These are phyloP conservation scores for Fraxinus quadrangulata DNA, from an alignment of 257 asterid genomes.

Conservation along the genomic window DNA sequence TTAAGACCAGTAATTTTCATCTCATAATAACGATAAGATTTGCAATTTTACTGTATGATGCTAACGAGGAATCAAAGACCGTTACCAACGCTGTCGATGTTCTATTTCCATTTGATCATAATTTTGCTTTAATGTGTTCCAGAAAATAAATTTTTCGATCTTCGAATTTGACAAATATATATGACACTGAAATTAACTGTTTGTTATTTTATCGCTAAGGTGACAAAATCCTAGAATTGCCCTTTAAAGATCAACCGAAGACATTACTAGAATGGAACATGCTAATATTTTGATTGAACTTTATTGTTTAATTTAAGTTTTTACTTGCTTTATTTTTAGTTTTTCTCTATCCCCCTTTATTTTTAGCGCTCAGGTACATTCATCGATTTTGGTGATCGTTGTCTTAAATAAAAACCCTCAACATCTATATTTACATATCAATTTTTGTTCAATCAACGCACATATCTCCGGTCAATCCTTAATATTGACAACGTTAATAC, in stretches of 20 bases:
- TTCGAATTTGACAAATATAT: constrained; percentile 7
- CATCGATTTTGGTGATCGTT: not conserved
- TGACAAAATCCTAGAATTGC: constrained; percentile 5
- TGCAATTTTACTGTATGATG: too few species aligned
- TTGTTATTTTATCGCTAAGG: not conserved
- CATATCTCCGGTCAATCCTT: too few species aligned
- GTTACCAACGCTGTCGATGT: constrained; percentile 89
- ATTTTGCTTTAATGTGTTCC: constrained; percentile 12
- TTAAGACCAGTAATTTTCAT: not conserved
- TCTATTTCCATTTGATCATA: constrained; percentile 14
- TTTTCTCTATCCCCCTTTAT: not conserved
- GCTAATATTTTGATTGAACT: not conserved
- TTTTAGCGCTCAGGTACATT: not conserved
- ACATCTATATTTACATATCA: too few species aligned
- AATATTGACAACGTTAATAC: too few species aligned
- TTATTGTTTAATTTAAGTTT: not conserved
- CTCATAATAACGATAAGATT: constrained; percentile 1
- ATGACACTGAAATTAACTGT: constrained; percentile 2
- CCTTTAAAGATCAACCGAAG: not conserved
- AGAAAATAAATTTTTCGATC: constrained; percentile 12
- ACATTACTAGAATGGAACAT: not conserved
- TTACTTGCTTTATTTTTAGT: not conserved
- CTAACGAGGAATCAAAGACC: constrained; percentile 43
- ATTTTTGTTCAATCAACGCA: too few species aligned
- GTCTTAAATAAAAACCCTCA: too few species aligned